Evolutionary conservation across 441 rosid genomes (phyloP), one percentile per base, ranked within the genome.

Genomic region (Brassica balearica): DNA sequence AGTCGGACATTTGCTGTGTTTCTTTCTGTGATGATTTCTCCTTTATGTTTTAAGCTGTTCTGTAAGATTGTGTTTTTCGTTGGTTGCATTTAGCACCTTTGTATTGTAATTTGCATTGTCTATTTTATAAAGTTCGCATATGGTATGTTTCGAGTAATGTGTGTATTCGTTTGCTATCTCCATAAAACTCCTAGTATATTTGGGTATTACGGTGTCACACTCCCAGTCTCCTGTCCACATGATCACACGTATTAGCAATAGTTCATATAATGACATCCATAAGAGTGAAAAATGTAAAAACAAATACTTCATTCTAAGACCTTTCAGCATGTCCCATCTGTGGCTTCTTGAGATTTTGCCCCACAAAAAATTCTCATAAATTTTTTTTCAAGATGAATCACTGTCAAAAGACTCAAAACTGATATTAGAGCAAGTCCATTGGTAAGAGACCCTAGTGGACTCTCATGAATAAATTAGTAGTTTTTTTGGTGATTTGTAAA

Each of bases 1-100:
- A 77, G 73, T 72, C 64, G 69, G 71, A 79, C 46, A 64, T 38
- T 66, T 12, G 68, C 2, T 75, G 55, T 73, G 70, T 60, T 43
- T n/a, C 7, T 51, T 51, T 65, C 17, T 20, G 69, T 72, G 32
- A 48, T 78, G 32, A 77, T 77, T 11, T 38, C 5, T 62, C 4
- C 1, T 5, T 51, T 8, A 0, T 20, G 23, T 68, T 73, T 73
- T 22, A 63, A 22, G 46, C 19, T 78, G 59, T 73, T 68, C 3
- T 73, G 15, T 5, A 71, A 48, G 51, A 14, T 11, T 68, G 66
- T 62, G 60, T 41, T 38, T 68, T 73, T 68, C 12, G 12, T 73
- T 79, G 58, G 23, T 48, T 59, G 66, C 4, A 65, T 77, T 77
- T 14, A 53, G 34, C n/a, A 7, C 19, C 59, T 65, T 41, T 51